Evolutionary conservation across 2,329 filamentous ascomycete genomes (phyloP), one percentile per base, ranked within the genome.

Genomic region (Talaromyces sp.): DNA sequence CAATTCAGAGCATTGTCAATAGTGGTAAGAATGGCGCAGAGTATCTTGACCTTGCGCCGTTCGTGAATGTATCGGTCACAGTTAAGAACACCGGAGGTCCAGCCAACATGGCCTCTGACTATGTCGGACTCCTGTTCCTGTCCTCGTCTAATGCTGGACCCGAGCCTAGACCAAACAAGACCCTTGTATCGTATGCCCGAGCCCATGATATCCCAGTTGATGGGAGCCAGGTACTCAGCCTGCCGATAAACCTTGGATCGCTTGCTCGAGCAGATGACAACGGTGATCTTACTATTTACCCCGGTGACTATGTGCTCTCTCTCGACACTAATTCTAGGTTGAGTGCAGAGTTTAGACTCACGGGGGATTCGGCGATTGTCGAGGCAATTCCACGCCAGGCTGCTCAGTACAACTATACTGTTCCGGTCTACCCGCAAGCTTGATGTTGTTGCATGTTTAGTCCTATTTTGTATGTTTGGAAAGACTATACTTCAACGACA

Each of bases 261-360:
- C 32, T 64, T n/a, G 61, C 63, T 31, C 35, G 63, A 52, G 56
- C 63, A 19, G 63, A 64, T 58, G 61, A 57, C 26, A 59, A 61
- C 43, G 63, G 63, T 27, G 62, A 50, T 50, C 61, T 58, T 26
- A 41, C 52, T 26, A 61, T 64, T 56, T 64, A 53, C 50, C 63
- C 63, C 8, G 63, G 63, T 6, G 52, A 56, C 41, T 64, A 64
- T 32, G 58, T 58, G 19, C 46, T 64, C 38, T 58, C 41, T 31
- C 57, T 64, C 19, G 61, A 64, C 54, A 55, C 55, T 49, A 19
- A 49, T 24, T 8, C 43, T 11, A 11, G 2, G 21, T 11, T 49
- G 17, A 21, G n/a, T 49, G 43, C 4, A 7, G 9, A 10, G 9
- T 49, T 49, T 24, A 8, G 11, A 17, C 43, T 49, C 43, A 49